Evolutionary conservation across 345 rosid genomes (phyloP).

Genomic region (Brassica nigra): DNA sequence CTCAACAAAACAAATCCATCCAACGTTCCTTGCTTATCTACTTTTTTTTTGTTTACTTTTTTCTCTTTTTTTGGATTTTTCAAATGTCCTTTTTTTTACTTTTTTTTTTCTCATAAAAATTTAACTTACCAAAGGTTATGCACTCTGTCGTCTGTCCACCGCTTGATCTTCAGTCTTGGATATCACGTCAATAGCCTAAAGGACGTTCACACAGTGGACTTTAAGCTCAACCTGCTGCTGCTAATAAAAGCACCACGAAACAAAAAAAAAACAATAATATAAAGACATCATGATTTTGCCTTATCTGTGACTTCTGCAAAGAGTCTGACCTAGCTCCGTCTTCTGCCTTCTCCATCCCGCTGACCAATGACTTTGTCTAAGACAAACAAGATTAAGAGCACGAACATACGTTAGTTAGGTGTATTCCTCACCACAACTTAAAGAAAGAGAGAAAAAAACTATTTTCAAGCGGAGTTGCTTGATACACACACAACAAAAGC

Average conservation of each 20-base stretch:
- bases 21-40: neutral
- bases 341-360: conserved; percentile 46
- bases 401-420: conserved; percentile 21
- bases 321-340: conserved; percentile 74
- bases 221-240: conserved; percentile 43
- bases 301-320: conserved; percentile 57
- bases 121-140: conserved; percentile 36
- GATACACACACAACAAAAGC: conserved; percentile 47
- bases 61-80: conserved; percentile 21
- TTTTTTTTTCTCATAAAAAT: neutral
- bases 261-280: conserved; percentile 16
- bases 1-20: conserved; percentile 25
- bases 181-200: conserved; percentile 41
- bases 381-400: conserved; percentile 30
- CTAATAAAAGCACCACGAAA: conserved; percentile 31
- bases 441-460: conserved; percentile 40
- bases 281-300: conserved; percentile 49
- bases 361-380: conserved; percentile 46
- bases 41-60: neutral
- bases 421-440: conserved; percentile 9
- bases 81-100: neutral
- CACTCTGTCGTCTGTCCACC: conserved; percentile 17
- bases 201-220: conserved; percentile 44
- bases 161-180: conserved; percentile 22
- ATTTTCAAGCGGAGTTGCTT: conserved; percentile 54